Conservation (phyloP, 202 grass and related monocot species). For the Hordeum pubiflorum region DNA sequence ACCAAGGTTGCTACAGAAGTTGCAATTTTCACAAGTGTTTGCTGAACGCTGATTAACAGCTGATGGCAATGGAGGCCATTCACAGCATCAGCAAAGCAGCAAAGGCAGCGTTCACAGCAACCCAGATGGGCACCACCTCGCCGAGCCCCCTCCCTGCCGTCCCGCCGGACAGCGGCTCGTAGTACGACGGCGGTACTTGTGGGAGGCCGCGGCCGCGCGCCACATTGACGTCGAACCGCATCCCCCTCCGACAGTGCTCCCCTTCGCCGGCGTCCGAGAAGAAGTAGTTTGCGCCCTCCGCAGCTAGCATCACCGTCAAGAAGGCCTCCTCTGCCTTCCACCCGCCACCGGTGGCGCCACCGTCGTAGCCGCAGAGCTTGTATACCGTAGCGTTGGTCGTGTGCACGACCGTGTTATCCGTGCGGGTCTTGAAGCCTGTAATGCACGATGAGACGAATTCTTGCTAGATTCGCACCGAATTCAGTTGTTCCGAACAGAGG, state of each 20-base stretch:
- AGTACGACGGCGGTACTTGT: conserved; percentile 22
- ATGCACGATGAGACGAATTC: not conserved
- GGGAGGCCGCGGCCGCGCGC: conserved; percentile 48
- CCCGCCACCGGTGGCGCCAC: not conserved
- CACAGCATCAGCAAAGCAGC: not conserved
- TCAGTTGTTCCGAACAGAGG: not conserved
- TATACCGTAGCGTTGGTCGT: conserved; percentile 54
- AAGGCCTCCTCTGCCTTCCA: conserved; percentile 27
- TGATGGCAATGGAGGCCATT: not conserved
- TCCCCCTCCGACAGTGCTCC: conserved; percentile 50
- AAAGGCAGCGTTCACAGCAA: not conserved
- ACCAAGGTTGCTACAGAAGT: too few relatives aligned
- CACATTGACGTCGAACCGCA: conserved; percentile 55
- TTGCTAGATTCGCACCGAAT: too few relatives aligned
- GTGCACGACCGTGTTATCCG: conserved; percentile 58
- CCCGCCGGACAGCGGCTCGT: conserved; percentile 22
- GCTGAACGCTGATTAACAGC: too few relatives aligned
- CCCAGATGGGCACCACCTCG: not conserved
- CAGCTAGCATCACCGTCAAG: conserved; percentile 34
- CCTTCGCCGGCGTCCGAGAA: conserved; percentile 48
- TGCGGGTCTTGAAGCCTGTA: conserved; percentile 57
- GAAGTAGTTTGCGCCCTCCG: conserved; percentile 67
- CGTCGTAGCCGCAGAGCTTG: conserved; percentile 25
- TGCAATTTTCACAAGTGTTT: too few relatives aligned
- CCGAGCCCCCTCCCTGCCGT: not conserved